phyloP scores from a whole-genome alignment of 768 basidiomycete genomes.

The Lactarius sp. region DNA sequence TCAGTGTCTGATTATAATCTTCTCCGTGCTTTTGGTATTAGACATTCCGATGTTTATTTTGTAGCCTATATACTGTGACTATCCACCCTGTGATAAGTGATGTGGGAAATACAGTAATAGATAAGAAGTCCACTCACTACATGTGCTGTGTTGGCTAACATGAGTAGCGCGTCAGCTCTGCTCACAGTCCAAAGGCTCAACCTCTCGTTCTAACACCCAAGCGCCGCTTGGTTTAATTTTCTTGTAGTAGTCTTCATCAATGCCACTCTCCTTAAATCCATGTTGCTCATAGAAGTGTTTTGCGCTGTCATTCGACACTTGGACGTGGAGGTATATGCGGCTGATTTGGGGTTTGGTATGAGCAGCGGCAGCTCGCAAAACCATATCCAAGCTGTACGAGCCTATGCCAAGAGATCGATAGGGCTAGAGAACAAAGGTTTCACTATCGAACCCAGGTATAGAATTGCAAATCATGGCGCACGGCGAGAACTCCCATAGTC shows the following conservation, averaged over 20 bases:
- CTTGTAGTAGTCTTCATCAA: constrained; percentile 81
- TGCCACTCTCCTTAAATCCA: constrained; percentile 64
- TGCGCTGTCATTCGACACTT: constrained; percentile 72
- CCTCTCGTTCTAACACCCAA: constrained; percentile 73
- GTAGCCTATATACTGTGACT: constrained; percentile 25
- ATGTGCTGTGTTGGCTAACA: not conserved
- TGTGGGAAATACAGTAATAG: constrained; percentile 19
- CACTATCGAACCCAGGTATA: not conserved
- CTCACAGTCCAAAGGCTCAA: constrained; percentile 26
- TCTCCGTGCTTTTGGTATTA: constrained; percentile 11
- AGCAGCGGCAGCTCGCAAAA: constrained; percentile 58
- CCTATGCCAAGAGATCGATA: constrained; percentile 80
- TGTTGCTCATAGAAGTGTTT: constrained; percentile 81
- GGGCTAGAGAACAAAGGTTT: constrained; percentile 45
- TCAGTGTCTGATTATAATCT: constrained; percentile 22
- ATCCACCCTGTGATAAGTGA: constrained; percentile 1
- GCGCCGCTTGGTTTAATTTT: constrained; percentile 81
- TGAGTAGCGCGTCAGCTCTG: not conserved
- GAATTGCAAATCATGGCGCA: constrained; percentile 37
- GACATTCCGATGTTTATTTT: constrained; percentile 16
- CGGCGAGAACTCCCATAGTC: constrained; percentile 89
- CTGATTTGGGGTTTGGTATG: constrained; percentile 58
- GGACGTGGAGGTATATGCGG: constrained; percentile 81
- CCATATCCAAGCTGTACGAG: constrained; percentile 61
- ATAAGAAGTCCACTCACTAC: constrained; percentile 10